Conservation (phyloP, 768 basidiomycete genomes). For the Stropharia rugosoannulata region DNA sequence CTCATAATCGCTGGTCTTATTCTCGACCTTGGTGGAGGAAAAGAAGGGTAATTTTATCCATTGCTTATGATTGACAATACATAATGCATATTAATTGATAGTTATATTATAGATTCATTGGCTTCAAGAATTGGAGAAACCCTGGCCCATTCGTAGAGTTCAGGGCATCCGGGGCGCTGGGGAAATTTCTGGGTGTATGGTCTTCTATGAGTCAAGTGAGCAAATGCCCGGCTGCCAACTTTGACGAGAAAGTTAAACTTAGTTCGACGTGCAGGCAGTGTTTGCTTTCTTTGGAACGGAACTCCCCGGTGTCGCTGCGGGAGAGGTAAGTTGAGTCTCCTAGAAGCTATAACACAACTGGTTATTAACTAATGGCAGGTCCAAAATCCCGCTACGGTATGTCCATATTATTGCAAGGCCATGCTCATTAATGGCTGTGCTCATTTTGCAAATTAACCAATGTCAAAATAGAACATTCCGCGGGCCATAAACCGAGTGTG, state of each 20-base stretch:
- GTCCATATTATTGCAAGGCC: not conserved
- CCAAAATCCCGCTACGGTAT: conserved; percentile 12
- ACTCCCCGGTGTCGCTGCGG: conserved; percentile 16
- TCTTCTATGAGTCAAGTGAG: conserved; percentile 15
- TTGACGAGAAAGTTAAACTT: not conserved
- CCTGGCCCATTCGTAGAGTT: conserved; percentile 18
- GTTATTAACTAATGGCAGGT: not conserved
- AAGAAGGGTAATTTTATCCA: conserved; percentile 22
- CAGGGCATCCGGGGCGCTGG: conserved; percentile 15
- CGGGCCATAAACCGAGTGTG: conserved; percentile 18
- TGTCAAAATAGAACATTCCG: conserved; percentile 15
- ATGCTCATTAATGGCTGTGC: not conserved
- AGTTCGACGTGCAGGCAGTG: conserved; percentile 9
- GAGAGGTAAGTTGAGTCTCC: conserved; percentile 6
- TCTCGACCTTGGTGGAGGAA: conserved; percentile 49
- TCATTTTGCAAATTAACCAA: not conserved
- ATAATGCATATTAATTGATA: not conserved
- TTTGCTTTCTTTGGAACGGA: conserved; percentile 19
- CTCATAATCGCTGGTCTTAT: conserved; percentile 46
- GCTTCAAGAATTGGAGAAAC: conserved; percentile 40
- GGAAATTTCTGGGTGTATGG: conserved; percentile 16
- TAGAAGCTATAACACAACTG: not conserved
- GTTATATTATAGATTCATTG: conserved; percentile 26
- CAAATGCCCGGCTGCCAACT: not conserved
- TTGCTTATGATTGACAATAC: not conserved